Conservation (phyloP, 2,329 filamentous ascomycete species). For the Penicillium expansum region DNA sequence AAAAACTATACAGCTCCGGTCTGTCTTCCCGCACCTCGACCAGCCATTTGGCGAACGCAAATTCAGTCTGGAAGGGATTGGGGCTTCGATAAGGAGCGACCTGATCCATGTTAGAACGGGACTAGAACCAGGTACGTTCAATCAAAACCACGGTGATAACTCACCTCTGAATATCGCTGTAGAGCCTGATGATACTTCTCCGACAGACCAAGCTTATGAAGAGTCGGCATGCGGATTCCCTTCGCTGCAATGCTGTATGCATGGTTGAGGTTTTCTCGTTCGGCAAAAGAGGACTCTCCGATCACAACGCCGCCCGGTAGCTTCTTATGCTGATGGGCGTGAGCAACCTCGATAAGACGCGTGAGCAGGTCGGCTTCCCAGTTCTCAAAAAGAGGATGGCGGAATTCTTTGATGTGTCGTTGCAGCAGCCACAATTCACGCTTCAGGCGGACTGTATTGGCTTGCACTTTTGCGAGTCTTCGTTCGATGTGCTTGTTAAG, state of each 20-base stretch:
- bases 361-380: constrained; percentile 39
- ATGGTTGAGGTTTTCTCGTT: constrained; percentile 20
- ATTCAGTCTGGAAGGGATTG: constrained; percentile 30
- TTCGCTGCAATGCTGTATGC: constrained; percentile 30
- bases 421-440: constrained; percentile 28
- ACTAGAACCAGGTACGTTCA: neutral
- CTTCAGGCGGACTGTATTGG: constrained; percentile 21
- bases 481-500: constrained; percentile 29
- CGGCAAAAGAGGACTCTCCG: constrained; percentile 13
- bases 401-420: constrained; percentile 25
- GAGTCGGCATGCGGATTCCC: constrained; percentile 22
- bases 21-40: constrained; percentile 24
- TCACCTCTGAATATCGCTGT: constrained; percentile 31
- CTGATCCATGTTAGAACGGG: constrained; percentile 14
- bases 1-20: constrained; percentile 29
- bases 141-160: constrained; percentile 1
- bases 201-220: constrained; percentile 28
- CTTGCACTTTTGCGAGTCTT: constrained; percentile 24
- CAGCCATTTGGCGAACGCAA: constrained; percentile 34
- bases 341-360: constrained; percentile 34
- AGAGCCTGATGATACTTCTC: constrained; percentile 27
- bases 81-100: constrained; percentile 31
- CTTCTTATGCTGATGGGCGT: constrained; percentile 23
- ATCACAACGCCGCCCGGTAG: constrained; percentile 23
- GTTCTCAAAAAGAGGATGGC: constrained; percentile 29